Base-by-base conservation (phyloP, 805 yeast species). In the Nakazawaea wyomingensis region DNA sequence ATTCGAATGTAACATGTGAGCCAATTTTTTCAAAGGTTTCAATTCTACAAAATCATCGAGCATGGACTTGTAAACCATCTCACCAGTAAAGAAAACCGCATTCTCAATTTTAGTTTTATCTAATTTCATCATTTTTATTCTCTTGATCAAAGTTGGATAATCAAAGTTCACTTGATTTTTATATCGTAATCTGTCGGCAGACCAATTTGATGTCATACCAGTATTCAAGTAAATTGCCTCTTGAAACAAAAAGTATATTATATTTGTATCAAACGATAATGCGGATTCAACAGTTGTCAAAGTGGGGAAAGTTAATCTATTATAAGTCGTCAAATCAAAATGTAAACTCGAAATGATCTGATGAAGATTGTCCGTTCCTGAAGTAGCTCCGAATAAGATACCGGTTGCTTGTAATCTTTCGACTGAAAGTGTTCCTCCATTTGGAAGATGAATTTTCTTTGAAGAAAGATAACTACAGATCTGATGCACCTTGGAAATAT, bases 201-300 rank as follows among this genome's bases (percentile, higher is more conserved):
- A 56, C 83, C 83, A 78, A 39, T 65, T 49, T 4, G 74, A 60
- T 4, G 43, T 43, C n/a, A 39, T 37, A 1, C 60, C 59, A 0
- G 76, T 73, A 49, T 74, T 77, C 46, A 73, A 61, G 54, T 78
- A 78, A 13, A 78, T 76, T 5, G 80, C 76, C 48, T 78, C 83
- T 53, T 76, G 82, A 49, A 76, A 69, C 32, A 79, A 60, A 3
- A 78, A 76, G 51, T 78, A 78, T 14, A 78, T 50, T 24, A 72
- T 57, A 48, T 78, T 78, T 4, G 82, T 70, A 45, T 77, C 82
- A 51, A 76, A 78, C 1, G 69, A 59, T 7, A 61, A 54, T 19
- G 43, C 49, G 35, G 54, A 54, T 47, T 70, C 67, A 10, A 75
- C 46, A 2, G 48, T 34, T 19, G 41, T 48, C 44, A 74, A 59